Conservation (phyloP, 2,329 filamentous ascomycete species). For the Plectosphaerella cucumerina region DNA sequence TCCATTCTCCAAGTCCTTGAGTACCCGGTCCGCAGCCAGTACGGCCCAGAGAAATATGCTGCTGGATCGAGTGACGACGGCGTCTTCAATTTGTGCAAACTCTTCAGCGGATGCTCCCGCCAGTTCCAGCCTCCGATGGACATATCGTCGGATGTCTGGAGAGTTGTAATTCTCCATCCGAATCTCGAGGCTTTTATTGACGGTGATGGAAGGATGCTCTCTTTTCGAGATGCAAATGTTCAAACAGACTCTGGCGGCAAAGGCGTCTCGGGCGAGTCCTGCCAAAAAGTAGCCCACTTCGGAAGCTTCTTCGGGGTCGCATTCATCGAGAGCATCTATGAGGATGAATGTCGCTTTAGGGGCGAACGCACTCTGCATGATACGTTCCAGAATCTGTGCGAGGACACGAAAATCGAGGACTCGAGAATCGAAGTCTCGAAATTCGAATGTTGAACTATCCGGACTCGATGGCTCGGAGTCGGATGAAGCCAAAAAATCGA, state of each 20-base stretch:
- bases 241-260: not conserved
- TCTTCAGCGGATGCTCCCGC: not conserved
- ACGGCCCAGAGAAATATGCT: conserved; percentile 11
- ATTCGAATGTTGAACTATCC: too few species aligned
- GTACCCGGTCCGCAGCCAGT: conserved; percentile 6
- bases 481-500: too few species aligned
- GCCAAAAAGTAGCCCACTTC: conserved; percentile 1
- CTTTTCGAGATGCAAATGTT: conserved; percentile 8
- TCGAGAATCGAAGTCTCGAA: too few species aligned
- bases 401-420: too few species aligned
- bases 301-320: not conserved
- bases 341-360: conserved; percentile 5
- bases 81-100: not conserved
- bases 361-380: not conserved
- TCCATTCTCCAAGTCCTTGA: conserved; percentile 7
- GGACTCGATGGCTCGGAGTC: too few species aligned
- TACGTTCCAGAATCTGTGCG: not conserved
- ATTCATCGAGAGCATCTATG: conserved; percentile 14
- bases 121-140: not conserved
- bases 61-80: conserved; percentile 1
- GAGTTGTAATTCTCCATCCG: conserved; percentile 5
- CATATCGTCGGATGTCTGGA: conserved; percentile 6
- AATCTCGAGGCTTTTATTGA: not conserved
- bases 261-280: conserved; percentile 1
- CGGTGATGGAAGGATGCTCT: not conserved